Evolutionary conservation across 2,329 filamentous ascomycete genomes (phyloP).

Genomic region (Xylaria hypoxylon): DNA sequence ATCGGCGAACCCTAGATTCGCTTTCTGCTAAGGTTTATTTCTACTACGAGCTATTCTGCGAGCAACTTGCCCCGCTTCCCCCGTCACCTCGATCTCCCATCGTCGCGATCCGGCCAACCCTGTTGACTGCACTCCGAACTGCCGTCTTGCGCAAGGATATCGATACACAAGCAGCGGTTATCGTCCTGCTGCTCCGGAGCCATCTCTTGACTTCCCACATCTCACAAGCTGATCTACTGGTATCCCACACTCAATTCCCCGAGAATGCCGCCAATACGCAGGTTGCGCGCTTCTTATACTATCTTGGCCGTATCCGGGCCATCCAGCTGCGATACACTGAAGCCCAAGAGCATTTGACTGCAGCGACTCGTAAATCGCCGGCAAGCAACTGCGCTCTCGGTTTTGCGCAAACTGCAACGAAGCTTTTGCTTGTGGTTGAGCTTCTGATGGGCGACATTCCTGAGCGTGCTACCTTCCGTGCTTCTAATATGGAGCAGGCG

Average conservation of each 20-base stretch:
- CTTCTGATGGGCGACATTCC: slow-evolving; percentile 98
- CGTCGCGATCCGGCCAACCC: slow-evolving; percentile 84
- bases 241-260: slow-evolving; percentile 96
- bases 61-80: slow-evolving; percentile 87
- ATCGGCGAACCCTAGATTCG: slow-evolving; percentile 93
- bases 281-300: slow-evolving; percentile 96
- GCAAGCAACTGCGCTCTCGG: slow-evolving; percentile 89
- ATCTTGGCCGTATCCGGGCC: slow-evolving; percentile 93
- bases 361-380: slow-evolving; percentile 94
- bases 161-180: slow-evolving; percentile 96
- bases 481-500: slow-evolving; percentile 85
- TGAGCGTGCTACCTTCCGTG: slow-evolving; percentile 92
- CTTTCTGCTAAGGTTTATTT: slow-evolving; percentile 97
- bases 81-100: slow-evolving; percentile 90
- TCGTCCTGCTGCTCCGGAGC: slow-evolving; percentile 92
- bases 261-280: slow-evolving; percentile 96
- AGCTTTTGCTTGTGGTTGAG: slow-evolving; percentile 96
- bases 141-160: slow-evolving; percentile 97
- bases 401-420: slow-evolving; percentile 95
- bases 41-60: slow-evolving; percentile 95
- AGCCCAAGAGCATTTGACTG: slow-evolving; percentile 92
- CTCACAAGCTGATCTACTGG: slow-evolving; percentile 92
- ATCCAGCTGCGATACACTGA: slow-evolving; percentile 98
- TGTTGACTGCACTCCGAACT: slow-evolving; percentile 89
- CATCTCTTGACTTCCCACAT: slow-evolving; percentile 97